Base-by-base conservation (phyloP, 805 yeast species). In the Candida railenensis region DNA sequence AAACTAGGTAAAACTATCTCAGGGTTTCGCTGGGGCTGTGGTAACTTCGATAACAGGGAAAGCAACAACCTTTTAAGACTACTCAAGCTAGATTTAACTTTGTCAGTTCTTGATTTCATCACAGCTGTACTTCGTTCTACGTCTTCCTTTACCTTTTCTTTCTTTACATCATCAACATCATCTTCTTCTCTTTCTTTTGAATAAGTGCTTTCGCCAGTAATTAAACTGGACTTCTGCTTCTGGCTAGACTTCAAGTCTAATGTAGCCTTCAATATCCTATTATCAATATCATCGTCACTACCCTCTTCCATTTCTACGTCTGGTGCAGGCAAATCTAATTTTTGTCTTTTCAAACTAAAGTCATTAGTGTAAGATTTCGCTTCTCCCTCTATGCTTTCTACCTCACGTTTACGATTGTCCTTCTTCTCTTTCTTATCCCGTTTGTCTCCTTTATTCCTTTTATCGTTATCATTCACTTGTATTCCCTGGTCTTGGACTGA, bases 401-500 rank as follows among this genome's bases (percentile, higher is more conserved):
- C 52, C 48, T 52, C 38, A 51, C 47, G 47, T 33, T 49, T 9
- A 48, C 28, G 20, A 12, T 48, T 47, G n/a, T 52, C 52, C 18
- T 53, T 37, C 3, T 52, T 49, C 44, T 48, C 40, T 47, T 53
- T 43, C 46, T 55, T 47, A 54, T 48, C 53, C 52, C 53, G 56
- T 51, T 36, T 54, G 49, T 43, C 65, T 62, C 46, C 63, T 25
- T 62, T 62, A 46, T 63, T 67, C 48, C 55, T 56, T 22, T 58
- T 53, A 43, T 70, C 66, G 11, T 61, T 62, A 14, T 61, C 63
- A 18, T 59, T 61, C 22, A 70, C 73, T 42, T 66, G 57, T 5
- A 81, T 54, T 3, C 88, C 88, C 19, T 62, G 58, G 15, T 59
- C 59, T 1, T 70, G 63, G 0, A 82, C 80, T 3, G 58, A 54